Evolutionary conservation across 2,329 filamentous ascomycete genomes (phyloP), one percentile per base, ranked within the genome.

Genomic region (Stemphylium vesicarium): DNA sequence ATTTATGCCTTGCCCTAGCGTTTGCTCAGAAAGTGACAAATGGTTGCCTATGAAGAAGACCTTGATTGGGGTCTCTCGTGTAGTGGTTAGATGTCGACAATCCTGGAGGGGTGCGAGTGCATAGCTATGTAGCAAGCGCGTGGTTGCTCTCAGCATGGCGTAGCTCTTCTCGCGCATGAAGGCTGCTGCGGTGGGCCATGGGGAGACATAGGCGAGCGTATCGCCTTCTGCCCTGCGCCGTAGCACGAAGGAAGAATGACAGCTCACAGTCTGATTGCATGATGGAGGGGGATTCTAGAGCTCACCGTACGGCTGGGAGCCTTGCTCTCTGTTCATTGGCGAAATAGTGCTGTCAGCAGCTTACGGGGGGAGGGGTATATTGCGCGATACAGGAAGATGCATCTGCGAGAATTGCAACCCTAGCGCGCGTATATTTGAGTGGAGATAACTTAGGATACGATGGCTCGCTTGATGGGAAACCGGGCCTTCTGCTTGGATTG

Each of bases 181-280:
- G 24, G 51, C 47, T 39, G 50, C 50, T 50, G 50, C 50, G 15
- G 32, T 43, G 26, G 42, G 50, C 38, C 20, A 40, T 41, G 35
- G 29, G 29, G 33, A 20, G 47, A 48, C 15, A 42, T 42, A 60
- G 54, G 54, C 51, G 50, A 57, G 57, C 59, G 53, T 60, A 60
- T 50, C 53, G 52, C 56, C 40, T 33, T 24, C 40, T 41, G 24
- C 13, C 22, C 39, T 32, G 2, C 16, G 24, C 20, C 32, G 26
- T 29, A 29, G 26, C 8, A 11, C 26, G 9, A 29, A 29, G 9
- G 26, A 29, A 11, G 10, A 4, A 29, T 29, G 26, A 29, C 26
- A 52, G 35, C 49, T 20, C 41, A 39, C 33, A 38, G 35, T 29
- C 26, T n/a, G 16, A 37, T 18, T 26, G 22, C 39, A 43, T 35